phyloP scores from a whole-genome alignment of 2,329 filamentous ascomycete genomes.

The Zymoseptoria passerinii region DNA sequence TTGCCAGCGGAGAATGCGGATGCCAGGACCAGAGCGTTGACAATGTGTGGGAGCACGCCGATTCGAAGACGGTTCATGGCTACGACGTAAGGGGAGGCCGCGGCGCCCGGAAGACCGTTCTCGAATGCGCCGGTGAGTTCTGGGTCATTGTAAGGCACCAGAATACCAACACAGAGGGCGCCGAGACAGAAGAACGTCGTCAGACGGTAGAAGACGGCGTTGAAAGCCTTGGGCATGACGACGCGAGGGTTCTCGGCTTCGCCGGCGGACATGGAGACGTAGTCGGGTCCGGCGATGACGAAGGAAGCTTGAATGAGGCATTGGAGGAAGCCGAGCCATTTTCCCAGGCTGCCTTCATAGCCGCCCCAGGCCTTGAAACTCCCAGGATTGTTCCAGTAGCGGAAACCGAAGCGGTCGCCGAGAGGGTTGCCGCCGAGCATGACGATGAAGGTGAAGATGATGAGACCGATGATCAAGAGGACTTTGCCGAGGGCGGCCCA shows the following conservation, averaged over 20 bases:
- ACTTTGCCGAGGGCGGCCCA: slow-evolving; percentile 50
- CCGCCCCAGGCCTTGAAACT: slow-evolving; percentile 44
- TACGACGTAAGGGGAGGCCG: slow-evolving; percentile 54
- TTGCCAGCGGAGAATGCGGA: slow-evolving; percentile 62
- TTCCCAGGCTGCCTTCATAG: slow-evolving; percentile 58
- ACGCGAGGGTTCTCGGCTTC: slow-evolving; percentile 63
- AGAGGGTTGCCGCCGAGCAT: slow-evolving; percentile 74
- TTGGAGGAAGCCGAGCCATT: slow-evolving; percentile 66
- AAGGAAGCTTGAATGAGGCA: slow-evolving; percentile 65
- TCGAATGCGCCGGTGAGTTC: slow-evolving; percentile 53
- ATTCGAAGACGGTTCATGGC: slow-evolving; percentile 62
- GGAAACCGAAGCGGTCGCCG: slow-evolving; percentile 63
- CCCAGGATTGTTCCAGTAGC: slow-evolving; percentile 59
- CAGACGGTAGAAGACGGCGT: slow-evolving; percentile 70
- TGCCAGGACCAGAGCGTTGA: slow-evolving; percentile 57
- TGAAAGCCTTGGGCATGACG: slow-evolving; percentile 65
- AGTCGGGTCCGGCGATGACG: slow-evolving; percentile 59
- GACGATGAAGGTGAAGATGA: slow-evolving; percentile 70
- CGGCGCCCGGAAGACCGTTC: slow-evolving; percentile 45
- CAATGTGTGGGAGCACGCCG: slow-evolving; percentile 56
- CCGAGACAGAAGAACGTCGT: slow-evolving; percentile 69
- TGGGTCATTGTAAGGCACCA: slow-evolving; percentile 60
- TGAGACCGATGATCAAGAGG: slow-evolving; percentile 60
- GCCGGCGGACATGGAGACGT: slow-evolving; percentile 57
- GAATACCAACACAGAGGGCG: slow-evolving; percentile 61